A percentile compares a stretch with the other conserved stretches of the same genome.
Conservation (phyloP, 495 filamentous ascomycete genomes). For the Neurospora sp. region DNA sequence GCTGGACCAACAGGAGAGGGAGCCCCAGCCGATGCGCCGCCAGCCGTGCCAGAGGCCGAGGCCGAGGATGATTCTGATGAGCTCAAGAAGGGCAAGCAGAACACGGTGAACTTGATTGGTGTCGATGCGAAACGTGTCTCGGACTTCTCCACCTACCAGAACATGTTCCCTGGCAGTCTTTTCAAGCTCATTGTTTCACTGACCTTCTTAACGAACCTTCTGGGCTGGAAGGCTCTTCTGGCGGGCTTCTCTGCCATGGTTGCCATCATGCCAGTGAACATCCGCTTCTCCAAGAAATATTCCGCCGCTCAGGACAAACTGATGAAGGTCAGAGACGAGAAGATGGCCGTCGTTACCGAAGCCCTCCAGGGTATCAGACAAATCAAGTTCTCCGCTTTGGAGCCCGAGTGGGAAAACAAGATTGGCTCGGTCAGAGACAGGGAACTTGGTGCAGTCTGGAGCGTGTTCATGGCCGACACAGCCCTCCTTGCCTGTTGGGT, state of each 20-base stretch:
- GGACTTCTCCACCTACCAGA: slow-evolving; percentile 57
- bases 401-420: slow-evolving; percentile 67
- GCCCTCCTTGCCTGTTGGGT: slow-evolving; percentile 60
- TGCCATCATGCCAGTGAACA: slow-evolving; percentile 58
- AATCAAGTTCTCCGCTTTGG: slow-evolving; percentile 82
- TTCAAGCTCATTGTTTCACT: slow-evolving; percentile 56
- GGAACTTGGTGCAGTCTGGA: slow-evolving; percentile 59
- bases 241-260: slow-evolving; percentile 57
- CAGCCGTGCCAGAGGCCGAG: slow-evolving; percentile 16
- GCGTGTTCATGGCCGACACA: slow-evolving; percentile 49
- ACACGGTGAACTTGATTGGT: slow-evolving; percentile 68
- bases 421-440: slow-evolving; percentile 54
- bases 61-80: slow-evolving; percentile 45
- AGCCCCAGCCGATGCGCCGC: neutral
- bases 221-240: slow-evolving; percentile 62
- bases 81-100: slow-evolving; percentile 53
- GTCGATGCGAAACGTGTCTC: slow-evolving; percentile 67
- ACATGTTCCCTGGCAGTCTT: slow-evolving; percentile 50
- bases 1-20: slow-evolving; percentile 17
- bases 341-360: slow-evolving; percentile 70
- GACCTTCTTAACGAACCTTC: slow-evolving; percentile 52
- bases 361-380: slow-evolving; percentile 76
- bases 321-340: slow-evolving; percentile 72
- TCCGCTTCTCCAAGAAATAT: slow-evolving; percentile 57
- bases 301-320: slow-evolving; percentile 54